Evolutionary conservation across 352 stramenopile genomes (phyloP), one percentile per base, ranked within the genome.

Genomic region (Thalassiosira livingstoniorum): DNA sequence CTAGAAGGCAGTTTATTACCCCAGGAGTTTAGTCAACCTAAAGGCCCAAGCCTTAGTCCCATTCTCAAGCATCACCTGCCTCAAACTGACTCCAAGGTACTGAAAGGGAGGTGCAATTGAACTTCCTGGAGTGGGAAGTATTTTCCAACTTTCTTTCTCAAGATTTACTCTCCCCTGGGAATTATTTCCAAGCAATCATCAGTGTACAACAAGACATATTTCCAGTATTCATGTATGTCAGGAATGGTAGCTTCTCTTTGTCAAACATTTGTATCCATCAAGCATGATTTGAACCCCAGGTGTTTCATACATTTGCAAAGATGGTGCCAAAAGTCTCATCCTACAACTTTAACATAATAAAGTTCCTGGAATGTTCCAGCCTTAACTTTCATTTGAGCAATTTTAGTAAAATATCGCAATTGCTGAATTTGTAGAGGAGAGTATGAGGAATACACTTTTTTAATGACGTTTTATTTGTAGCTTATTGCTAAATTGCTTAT

Each of bases 71-170:
- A 25, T 32, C 18, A 85, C 58, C 42, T 82, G 54, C 13, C 42
- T 15, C 11, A 89, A 1, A 23, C 76, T 78, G 21, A 31, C 70
- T 29, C 83, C 83, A 62, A 89, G 71, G 55, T 89, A 87, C 35
- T 51, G 73, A 57, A 0, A 54, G 11, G 53, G 65, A 1, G 21
- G 18, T 23, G 68, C 75, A 60, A 89, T 85, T 1, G 67, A 71
- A 78, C 61, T 27, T 79, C 54, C 42, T 86, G 83, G 7, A 88
- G 29, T 15, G 67, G 35, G 61, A 81, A 89, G 15, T 79, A 70
- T 11, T 80, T 25, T 2, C 72, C 72, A 55, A 88, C 78, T 69
- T 80, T 71, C 4, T 88, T 72, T 55, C 64, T 35, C 23, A 88
- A 21, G 21, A 73, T 54, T 2, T 2, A 42, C 15, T 77, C 57